These are phyloP conservation scores for Stachybotrys elegans DNA, from an alignment of 2,329 filamentous ascomycete species.

Conservation along the genomic window DNA sequence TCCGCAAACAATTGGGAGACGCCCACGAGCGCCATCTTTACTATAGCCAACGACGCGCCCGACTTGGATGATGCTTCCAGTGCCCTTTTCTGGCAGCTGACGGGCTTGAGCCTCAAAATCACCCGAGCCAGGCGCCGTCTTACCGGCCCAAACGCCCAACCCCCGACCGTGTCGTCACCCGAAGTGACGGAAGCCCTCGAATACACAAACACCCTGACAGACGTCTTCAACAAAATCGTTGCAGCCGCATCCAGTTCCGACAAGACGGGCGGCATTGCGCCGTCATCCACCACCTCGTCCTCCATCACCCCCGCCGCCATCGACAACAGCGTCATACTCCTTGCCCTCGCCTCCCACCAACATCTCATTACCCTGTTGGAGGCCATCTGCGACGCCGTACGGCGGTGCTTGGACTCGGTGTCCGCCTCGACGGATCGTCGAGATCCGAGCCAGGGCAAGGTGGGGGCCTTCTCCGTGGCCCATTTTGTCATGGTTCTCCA, in stretches of 20 bases:
- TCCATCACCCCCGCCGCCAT: background rate
- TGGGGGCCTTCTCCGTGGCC: background rate
- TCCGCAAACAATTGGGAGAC: background rate
- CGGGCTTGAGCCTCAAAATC: background rate
- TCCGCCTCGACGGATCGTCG: background rate
- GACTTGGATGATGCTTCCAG: background rate
- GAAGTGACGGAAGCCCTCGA: background rate
- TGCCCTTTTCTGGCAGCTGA: background rate
- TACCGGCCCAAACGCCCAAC: background rate
- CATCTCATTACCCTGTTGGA: background rate
- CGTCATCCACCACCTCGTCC: background rate
- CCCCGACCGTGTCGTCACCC: background rate
- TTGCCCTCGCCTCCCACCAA: conserved; percentile 2
- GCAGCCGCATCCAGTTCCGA: background rate
- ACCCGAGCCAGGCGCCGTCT: background rate
- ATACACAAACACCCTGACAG: background rate
- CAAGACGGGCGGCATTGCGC: background rate
- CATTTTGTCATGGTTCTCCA: conserved; percentile 1
- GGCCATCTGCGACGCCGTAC: background rate
- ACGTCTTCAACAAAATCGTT: background rate
- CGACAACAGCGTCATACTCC: background rate
- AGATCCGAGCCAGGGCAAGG: background rate
- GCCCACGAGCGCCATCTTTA: background rate
- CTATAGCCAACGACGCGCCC: background rate
- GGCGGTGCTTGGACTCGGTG: background rate